Base-by-base conservation (phyloP, 139 green algal genomes). In the Nannochloris sp. region DNA sequence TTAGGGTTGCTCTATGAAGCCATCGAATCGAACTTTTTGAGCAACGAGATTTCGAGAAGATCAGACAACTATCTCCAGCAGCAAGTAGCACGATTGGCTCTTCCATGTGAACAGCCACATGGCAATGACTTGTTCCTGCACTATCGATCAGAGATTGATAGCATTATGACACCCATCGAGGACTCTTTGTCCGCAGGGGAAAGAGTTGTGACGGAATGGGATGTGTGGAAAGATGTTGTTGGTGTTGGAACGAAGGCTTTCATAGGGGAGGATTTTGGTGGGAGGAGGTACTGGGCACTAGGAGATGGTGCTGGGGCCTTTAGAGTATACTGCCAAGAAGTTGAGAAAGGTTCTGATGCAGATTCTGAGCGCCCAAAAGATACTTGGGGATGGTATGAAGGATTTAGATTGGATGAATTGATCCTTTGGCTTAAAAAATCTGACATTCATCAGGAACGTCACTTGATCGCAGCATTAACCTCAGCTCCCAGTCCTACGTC, bases 221-320 rank as follows among this genome's bases (percentile, higher is more conserved):
- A n/a, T 8, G 50, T 10, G 0, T 59, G 50, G 50, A 31, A n/a
- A 36, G 25, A 33, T 37, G 36, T 14, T 59, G 10, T 30, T 66
- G 78, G 80, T 36, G 50, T 89, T 60, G 84, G 86, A n/a, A 45
- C 90, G 25, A 77, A 84, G 1, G 73, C 74, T 40, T 67, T 77
- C 1, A 61, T 95, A 48, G 88, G 88, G 31, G 43, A 46, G 3
- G 88, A 95, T 71, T 62, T 66, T 17, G 66, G 73, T 6, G 48
- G 78, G 2, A 74, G 85, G 25, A 74, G 78, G 25, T 95, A 92
- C 80, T 95, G 88, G 88, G 82, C 76, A n/a, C 48, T 95, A 20
- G 88, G 87, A 25, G 69, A 69, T 20, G 48, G 29, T 28, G 68
- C 85, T 4, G 84, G 73, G 31, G 76, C 72, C 5, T 94, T 82